Evolutionary conservation across 768 basidiomycete genomes (phyloP).

Genomic region (Auricularia sp.): DNA sequence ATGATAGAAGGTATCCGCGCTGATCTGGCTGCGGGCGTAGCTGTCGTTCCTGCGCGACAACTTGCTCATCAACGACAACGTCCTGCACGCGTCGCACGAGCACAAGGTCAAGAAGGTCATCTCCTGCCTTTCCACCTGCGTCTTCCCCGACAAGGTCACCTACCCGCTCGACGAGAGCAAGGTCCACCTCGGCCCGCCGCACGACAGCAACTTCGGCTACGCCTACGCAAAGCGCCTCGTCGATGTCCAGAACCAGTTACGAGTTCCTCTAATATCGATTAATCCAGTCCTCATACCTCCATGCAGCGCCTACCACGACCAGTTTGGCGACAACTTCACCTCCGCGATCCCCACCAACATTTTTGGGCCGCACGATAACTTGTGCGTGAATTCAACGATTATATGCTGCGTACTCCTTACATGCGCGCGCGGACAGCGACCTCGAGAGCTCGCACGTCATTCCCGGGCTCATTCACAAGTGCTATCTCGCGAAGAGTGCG

Average conservation of each 20-base stretch:
- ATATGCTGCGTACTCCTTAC: background rate
- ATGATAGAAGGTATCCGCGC: background rate
- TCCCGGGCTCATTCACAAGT: slow-evolving; percentile 87
- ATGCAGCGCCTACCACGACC: slow-evolving; percentile 83
- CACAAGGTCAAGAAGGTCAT: slow-evolving; percentile 66
- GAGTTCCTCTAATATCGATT: slow-evolving; percentile 13
- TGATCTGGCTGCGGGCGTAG: slow-evolving; percentile 24
- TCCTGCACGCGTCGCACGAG: slow-evolving; percentile 66
- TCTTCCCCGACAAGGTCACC: slow-evolving; percentile 90
- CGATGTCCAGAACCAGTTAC: slow-evolving; percentile 86
- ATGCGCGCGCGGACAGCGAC: slow-evolving; percentile 38
- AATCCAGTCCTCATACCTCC: background rate
- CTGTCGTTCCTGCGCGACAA: slow-evolving; percentile 92
- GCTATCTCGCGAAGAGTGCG: slow-evolving; percentile 81
- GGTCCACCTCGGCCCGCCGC: slow-evolving; percentile 86
- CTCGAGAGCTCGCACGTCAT: slow-evolving; percentile 90
- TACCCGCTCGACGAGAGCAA: slow-evolving; percentile 91
- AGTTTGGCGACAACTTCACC: slow-evolving; percentile 90
- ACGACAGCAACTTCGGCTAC: slow-evolving; percentile 93
- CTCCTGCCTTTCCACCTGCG: slow-evolving; percentile 93
- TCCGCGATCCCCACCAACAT: slow-evolving; percentile 96
- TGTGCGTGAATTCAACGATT: slow-evolving; percentile 33
- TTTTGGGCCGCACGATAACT: slow-evolving; percentile 94
- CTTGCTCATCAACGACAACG: slow-evolving; percentile 89
- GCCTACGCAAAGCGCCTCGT: slow-evolving; percentile 94